Base-by-base conservation (phyloP, 345 rosid species). In the Microcos paniculata region DNA sequence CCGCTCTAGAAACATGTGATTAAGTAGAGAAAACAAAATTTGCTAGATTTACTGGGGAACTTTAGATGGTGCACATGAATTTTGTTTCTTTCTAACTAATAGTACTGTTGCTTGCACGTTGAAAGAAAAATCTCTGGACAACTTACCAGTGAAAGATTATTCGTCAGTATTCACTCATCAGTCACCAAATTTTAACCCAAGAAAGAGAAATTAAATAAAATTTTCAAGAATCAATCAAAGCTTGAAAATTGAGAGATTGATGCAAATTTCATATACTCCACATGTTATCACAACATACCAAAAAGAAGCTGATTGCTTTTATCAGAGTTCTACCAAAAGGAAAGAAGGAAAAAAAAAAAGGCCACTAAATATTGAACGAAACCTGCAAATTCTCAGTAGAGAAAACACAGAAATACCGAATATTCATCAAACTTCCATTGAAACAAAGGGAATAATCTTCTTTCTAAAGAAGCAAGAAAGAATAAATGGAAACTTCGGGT, bases 311-410 rank as follows among this genome's bases (percentile, higher is more conserved):
- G 63, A 21, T 63, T 23, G 42, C 55, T 33, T 3, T 69, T 31
- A 49, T 28, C 24, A 8, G 40, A 28, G 56, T 68, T 68, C 40
- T 46, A 26, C 16, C 28, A 70, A 56, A 11, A 23, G 61, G 28
- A 55, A 24, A 42, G 45, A 42, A 8, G 7, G 35, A 72, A 33
- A 33, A 28, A 33, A 33, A 28, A 40, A 13, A 73, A 10, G 13
- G 72, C 64, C 43, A 10, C 21, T 48, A 40, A 70, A 70, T 75
- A 43, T 75, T 52, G 66, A 75, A 73, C 61, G 74, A 70, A 83
- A 68, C 62, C 82, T 78, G 78, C 30, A 46, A 73, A 71, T 80
- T 78, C 52, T 43, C 38, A 21, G n/a, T n/a, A n/a, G 10, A 52
- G 28, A 35, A 63, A 45, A 56, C 30, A 64, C 55, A 35, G 18